Evolutionary conservation across 768 basidiomycete species (phyloP), one percentile per base, ranked within the genome.

Genomic region (Infundibulicybe gibba): DNA sequence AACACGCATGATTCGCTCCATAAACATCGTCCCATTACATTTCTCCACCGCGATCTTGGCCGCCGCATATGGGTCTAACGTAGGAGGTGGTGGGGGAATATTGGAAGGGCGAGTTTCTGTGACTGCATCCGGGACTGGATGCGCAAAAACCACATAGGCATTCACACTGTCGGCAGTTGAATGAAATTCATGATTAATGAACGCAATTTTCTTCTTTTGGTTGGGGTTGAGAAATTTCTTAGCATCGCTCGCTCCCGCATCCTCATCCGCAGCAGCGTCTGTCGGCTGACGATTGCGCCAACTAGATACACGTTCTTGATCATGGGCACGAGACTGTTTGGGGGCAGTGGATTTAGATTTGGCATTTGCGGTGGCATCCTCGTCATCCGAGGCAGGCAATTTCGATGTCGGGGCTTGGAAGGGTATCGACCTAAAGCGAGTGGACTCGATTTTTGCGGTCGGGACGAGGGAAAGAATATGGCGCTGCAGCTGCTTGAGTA

Each of bases 101-200:
- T 81, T 82, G 3, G 64, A 49, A 2, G 74, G 70, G 19, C 77
- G 68, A 21, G 56, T 58, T 14, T 67, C 60, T 25, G 25, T 4
- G 25, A 25, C 25, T 3, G 56, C 47, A 9, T 77, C 75, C 3
- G 60, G 49, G 8, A 25, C 25, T 6, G 81, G 75, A 57, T 93
- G 81, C 1, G 90, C 90, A 62, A 97, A 93, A 15, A 98, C 92
- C 40, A 95, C 66, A 63, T 99, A 99, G 1, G 91, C 90, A 58
- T 94, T 90, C 49, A 90, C 79, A 14, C 80, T 75, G 54, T 81
- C 82, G 3, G 85, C 84, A 31, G 79, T 75, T 2, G 83, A 71
- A 65, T 98, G 93, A 58, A 97, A 81, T 55, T 95, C 91, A 45
- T 85, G 84, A 60, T 93, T 90, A 62, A 98, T 97, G 64, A 94